Evolutionary conservation across 352 stramenopile species (phyloP).

Genomic region (Phytophthora sojae): DNA sequence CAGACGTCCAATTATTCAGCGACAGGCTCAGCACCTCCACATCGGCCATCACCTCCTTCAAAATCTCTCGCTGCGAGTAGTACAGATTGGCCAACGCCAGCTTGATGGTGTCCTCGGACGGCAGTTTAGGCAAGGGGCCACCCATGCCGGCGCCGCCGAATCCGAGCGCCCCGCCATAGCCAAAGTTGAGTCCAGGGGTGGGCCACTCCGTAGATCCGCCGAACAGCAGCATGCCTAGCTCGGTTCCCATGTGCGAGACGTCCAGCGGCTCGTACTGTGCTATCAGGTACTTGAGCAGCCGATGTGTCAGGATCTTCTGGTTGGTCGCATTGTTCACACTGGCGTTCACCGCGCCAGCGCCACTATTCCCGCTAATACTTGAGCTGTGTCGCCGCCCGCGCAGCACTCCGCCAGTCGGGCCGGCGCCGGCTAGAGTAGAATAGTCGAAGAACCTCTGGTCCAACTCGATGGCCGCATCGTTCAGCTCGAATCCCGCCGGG

Average conservation of each 20-base stretch:
- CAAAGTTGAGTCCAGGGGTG: conserved; percentile 30
- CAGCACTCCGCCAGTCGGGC: conserved; percentile 11
- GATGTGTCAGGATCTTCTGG: conserved; percentile 76
- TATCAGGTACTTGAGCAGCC: conserved; percentile 79
- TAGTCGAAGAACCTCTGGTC: conserved; percentile 61
- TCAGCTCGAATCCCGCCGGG: conserved; percentile 60
- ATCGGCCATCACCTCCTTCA: conserved; percentile 81
- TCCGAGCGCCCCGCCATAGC: conserved; percentile 24
- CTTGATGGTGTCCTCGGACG: conserved; percentile 77
- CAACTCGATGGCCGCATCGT: conserved; percentile 54
- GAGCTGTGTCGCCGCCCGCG: conserved; percentile 40
- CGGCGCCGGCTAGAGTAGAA: neutral
- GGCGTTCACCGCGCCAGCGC: neutral
- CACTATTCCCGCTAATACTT: conserved; percentile 32
- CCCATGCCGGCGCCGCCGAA: conserved; percentile 28
- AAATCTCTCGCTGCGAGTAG: conserved; percentile 82
- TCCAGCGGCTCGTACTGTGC: conserved; percentile 81
- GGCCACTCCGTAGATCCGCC: conserved; percentile 46
- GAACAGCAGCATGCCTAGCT: conserved; percentile 69
- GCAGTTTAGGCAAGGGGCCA: conserved; percentile 44
- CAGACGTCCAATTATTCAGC: conserved; percentile 85
- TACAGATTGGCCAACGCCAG: conserved; percentile 76
- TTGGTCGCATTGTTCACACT: conserved; percentile 26
- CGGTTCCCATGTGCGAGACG: conserved; percentile 68
- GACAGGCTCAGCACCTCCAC: conserved; percentile 80